phyloP scores from a whole-genome alignment of 208 protist genomes.

The Acanthamoeba healyi region DNA sequence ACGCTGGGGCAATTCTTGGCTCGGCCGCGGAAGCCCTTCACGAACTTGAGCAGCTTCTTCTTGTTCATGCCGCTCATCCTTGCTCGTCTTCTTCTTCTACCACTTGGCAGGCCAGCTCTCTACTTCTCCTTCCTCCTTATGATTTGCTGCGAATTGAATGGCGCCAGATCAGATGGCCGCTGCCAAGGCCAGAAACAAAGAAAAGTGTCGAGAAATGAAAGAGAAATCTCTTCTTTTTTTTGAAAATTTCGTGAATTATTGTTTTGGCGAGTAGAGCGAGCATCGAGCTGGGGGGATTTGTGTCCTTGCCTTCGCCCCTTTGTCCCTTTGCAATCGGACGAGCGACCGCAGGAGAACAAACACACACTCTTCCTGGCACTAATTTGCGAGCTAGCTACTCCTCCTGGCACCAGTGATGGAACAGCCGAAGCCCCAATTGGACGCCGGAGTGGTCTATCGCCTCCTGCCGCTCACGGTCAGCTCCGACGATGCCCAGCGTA shows the following conservation, averaged over 20 bases:
- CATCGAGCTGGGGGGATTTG: too few species aligned
- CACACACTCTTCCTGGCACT: too few species aligned
- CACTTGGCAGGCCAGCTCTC: too few species aligned
- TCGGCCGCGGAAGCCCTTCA: slow-evolving; percentile 65
- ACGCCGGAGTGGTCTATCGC: slow-evolving; percentile 4
- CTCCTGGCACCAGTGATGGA: not conserved
- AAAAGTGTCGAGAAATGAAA: not conserved
- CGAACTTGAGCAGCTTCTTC: slow-evolving; percentile 60
- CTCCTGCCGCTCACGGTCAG: slow-evolving; percentile 56
- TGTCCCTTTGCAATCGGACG: too few species aligned
- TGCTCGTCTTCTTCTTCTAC: not conserved
- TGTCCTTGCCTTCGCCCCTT: too few species aligned
- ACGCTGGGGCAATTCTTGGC: slow-evolving; percentile 64
- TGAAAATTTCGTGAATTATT: too few species aligned
- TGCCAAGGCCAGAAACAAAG: too few species aligned
- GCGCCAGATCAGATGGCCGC: too few species aligned
- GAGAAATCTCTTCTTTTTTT: not conserved
- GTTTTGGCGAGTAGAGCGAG: too few species aligned
- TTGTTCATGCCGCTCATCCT: slow-evolving; percentile 73
- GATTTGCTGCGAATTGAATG: not conserved
- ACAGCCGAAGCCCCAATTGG: slow-evolving; percentile 34
- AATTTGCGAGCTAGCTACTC: too few species aligned
- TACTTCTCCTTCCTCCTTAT: too few species aligned
- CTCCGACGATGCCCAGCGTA: slow-evolving; percentile 7
- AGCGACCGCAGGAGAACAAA: too few species aligned